These are phyloP conservation scores for Lomentospora prolificans DNA, from an alignment of 2,329 filamentous ascomycete genomes.

Conservation along the genomic window DNA sequence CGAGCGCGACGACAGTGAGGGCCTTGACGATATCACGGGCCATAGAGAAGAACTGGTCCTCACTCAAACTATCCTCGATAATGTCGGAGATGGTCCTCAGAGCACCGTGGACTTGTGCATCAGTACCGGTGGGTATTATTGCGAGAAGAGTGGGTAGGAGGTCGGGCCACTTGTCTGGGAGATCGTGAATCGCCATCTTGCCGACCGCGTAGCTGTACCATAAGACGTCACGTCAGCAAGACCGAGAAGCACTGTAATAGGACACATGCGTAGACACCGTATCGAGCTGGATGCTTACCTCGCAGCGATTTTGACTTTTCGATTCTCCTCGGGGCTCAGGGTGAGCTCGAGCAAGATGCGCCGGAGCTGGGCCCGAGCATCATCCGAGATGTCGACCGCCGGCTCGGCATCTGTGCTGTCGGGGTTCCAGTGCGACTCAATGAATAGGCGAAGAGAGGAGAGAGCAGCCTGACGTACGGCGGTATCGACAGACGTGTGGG, in stretches of 20 bases:
- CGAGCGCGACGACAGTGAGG: conserved; percentile 72
- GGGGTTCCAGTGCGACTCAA: conserved; percentile 74
- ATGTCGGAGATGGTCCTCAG: conserved; percentile 81
- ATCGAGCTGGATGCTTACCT: conserved; percentile 46
- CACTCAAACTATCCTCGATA: conserved; percentile 86
- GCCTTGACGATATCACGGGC: conserved; percentile 77
- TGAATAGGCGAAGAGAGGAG: conserved; percentile 69
- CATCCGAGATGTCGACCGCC: conserved; percentile 59
- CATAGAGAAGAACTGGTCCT: conserved; percentile 89
- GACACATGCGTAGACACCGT: neutral
- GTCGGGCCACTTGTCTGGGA: conserved; percentile 89
- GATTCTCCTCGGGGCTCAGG: conserved; percentile 35
- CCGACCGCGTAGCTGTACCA: conserved; percentile 60
- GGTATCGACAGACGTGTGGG: conserved; percentile 61
- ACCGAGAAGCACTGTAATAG: neutral
- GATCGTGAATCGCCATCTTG: conserved; percentile 89
- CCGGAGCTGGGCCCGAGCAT: conserved; percentile 60
- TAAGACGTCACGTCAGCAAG: conserved; percentile 5
- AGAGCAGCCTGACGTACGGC: conserved; percentile 77
- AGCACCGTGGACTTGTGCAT: conserved; percentile 78
- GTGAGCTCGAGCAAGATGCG: conserved; percentile 65
- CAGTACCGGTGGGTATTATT: conserved; percentile 64
- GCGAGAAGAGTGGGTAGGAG: conserved; percentile 73
- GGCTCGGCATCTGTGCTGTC: conserved; percentile 50
- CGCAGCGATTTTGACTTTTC: conserved; percentile 81